Percentiles rank a stretch among this genome's conserved stretches.
phyloP scores from a whole-genome alignment of 352 stramenopile genomes.

The Phytopythium delawarense region DNA sequence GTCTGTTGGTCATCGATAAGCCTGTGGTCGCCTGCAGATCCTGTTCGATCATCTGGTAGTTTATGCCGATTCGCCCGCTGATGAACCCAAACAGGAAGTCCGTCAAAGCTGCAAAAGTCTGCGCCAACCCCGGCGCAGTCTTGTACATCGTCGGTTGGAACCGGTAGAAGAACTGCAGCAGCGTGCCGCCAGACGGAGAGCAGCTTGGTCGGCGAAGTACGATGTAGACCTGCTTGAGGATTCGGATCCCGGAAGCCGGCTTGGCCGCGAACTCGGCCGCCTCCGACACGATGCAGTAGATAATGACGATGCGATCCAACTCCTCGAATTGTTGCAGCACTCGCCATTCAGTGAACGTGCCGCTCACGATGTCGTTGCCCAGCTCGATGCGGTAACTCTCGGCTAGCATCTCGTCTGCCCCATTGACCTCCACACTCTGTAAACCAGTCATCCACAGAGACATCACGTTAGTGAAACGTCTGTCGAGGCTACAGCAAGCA shows the following conservation, averaged over 20 bases:
- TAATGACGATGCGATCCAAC: background rate
- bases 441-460: background rate
- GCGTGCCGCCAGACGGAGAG: background rate
- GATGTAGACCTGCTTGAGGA: conserved; percentile 6
- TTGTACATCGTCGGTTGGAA: conserved; percentile 4
- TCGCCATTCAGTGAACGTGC: conserved; percentile 5
- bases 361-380: background rate
- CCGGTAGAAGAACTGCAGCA: conserved; percentile 2
- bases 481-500: conserved; percentile 20
- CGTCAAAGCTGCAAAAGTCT: background rate
- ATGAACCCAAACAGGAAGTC: conserved; percentile 4
- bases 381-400: background rate
- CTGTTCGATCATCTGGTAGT: conserved; percentile 8
- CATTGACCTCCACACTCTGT: background rate
- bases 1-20: background rate
- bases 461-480: conserved; percentile 6
- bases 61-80: background rate
- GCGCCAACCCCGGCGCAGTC: background rate
- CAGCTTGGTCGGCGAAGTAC: background rate
- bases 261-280: background rate
- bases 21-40: background rate
- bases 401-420: background rate
- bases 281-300: conserved; percentile 2
- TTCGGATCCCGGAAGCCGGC: background rate
- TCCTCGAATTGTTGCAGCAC: background rate